A percentile compares a stretch with the other conserved stretches of the same genome.
Conservation (phyloP, 23 red algal genomes). For the Gracilaria domingensis region DNA sequence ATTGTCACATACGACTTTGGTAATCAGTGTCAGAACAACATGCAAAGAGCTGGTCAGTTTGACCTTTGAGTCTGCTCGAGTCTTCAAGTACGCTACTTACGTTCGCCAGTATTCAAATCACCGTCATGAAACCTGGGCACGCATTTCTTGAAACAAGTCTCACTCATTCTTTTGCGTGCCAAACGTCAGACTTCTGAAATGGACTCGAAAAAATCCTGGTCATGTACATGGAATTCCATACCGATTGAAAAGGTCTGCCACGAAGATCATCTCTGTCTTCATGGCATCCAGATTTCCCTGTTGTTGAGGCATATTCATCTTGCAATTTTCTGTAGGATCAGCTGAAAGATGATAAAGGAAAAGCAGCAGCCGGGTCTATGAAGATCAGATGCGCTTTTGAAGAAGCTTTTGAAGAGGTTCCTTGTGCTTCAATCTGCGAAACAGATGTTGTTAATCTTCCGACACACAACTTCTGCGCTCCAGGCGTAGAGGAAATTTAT, state of each 20-base stretch:
- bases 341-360: not conserved
- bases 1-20: not conserved
- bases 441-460: too few species aligned
- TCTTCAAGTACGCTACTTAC: conserved; percentile 4
- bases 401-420: too few species aligned
- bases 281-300: conserved; percentile 57
- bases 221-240: conserved; percentile 1
- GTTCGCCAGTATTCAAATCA: conserved; percentile 86
- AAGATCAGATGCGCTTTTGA: too few species aligned
- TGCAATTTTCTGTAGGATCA: not conserved
- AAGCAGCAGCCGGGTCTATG: not conserved
- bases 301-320: conserved; percentile 24
- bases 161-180: conserved; percentile 47
- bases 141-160: conserved; percentile 91
- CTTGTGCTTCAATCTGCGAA: too few species aligned
- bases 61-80: not conserved
- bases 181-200: not conserved
- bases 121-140: conserved; percentile 83
- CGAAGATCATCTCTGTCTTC: conserved; percentile 79
- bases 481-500: not conserved
- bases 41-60: not conserved
- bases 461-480: too few species aligned
- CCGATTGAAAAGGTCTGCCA: conserved; percentile 86
- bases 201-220: not conserved
- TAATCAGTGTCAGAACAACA: not conserved